These are phyloP conservation scores for Rutstroemia sp. DNA, from an alignment of 2,329 filamentous ascomycete species.

Conservation along the genomic window DNA sequence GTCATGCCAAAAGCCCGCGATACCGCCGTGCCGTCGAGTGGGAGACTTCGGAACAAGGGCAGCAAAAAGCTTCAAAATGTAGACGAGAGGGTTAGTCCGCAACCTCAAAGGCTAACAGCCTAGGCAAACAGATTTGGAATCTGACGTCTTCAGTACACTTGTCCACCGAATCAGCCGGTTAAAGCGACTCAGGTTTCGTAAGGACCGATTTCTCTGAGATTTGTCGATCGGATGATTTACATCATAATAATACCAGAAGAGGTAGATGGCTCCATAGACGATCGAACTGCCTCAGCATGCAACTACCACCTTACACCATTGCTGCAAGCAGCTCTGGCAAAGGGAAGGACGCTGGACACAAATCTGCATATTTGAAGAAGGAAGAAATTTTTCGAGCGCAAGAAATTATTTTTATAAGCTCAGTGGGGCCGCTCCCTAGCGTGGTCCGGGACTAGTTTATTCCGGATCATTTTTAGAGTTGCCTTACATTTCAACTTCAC, in stretches of 20 bases:
- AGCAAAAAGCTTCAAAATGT: conserved; percentile 15
- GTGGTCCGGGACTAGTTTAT: background rate
- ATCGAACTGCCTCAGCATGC: conserved; percentile 82
- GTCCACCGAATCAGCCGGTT: conserved; percentile 60
- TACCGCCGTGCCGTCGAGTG: no score
- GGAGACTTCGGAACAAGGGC: no score
- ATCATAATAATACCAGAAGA: conserved; percentile 43
- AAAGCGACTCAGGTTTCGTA: conserved; percentile 59
- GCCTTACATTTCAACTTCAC: background rate
- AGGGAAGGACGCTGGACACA: conserved; percentile 80
- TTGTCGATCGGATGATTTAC: conserved; percentile 92
- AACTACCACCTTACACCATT: conserved; percentile 48
- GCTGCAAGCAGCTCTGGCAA: conserved; percentile 56
- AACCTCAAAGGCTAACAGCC: conserved; percentile 85
- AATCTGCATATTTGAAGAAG: conserved; percentile 54
- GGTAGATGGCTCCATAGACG: conserved; percentile 68
- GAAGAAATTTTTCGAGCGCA: conserved; percentile 29
- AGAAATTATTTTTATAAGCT: conserved; percentile 21
- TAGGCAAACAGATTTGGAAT: conserved; percentile 87
- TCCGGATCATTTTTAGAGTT: background rate
- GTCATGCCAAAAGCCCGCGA: no score
- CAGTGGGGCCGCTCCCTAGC: background rate
- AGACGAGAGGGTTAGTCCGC: conserved; percentile 48
- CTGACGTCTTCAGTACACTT: conserved; percentile 60
- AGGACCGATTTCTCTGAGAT: conserved; percentile 71